Conservation (phyloP, 805 yeast species). For the Kazachstania africana region DNA sequence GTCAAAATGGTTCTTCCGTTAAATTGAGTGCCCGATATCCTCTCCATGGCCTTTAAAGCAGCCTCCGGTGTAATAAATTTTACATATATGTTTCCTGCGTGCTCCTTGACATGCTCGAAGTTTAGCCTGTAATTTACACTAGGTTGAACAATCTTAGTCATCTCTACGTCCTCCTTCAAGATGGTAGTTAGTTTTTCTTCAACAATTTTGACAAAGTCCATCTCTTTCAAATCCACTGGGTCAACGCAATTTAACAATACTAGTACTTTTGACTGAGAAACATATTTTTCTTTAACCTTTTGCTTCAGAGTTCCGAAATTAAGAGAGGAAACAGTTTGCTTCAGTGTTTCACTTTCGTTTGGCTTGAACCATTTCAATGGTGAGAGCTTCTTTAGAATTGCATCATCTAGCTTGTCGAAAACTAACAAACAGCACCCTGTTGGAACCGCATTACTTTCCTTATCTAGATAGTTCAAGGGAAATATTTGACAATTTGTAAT, state of each 20-base stretch:
- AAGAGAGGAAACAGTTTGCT: slow-evolving; percentile 13
- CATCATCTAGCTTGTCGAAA: neutral
- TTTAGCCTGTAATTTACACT: slow-evolving; percentile 32
- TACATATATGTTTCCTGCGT: slow-evolving; percentile 62
- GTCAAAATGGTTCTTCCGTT: slow-evolving; percentile 60
- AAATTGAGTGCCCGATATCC: slow-evolving; percentile 53
- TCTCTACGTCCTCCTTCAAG: slow-evolving; percentile 33
- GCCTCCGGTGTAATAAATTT: slow-evolving; percentile 42
- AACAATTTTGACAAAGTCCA: slow-evolving; percentile 36
- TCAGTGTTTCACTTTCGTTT: slow-evolving; percentile 8
- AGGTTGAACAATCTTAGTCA: slow-evolving; percentile 53
- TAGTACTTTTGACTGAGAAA: slow-evolving; percentile 35
- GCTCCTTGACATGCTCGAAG: slow-evolving; percentile 36
- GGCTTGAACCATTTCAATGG: slow-evolving; percentile 12
- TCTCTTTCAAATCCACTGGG: slow-evolving; percentile 49
- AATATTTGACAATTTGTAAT: neutral
- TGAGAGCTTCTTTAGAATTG: neutral
- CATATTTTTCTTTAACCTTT: slow-evolving; percentile 21
- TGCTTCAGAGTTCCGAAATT: slow-evolving; percentile 29
- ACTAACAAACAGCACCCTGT: neutral
- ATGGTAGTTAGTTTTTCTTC: slow-evolving; percentile 34
- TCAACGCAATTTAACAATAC: slow-evolving; percentile 57
- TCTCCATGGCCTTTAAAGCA: slow-evolving; percentile 44
- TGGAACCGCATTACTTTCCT: neutral
- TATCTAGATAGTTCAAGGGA: neutral